These are phyloP conservation scores for Metschnikowia arizonensis DNA, from an alignment of 805 yeast genomes.

Conservation along the genomic window DNA sequence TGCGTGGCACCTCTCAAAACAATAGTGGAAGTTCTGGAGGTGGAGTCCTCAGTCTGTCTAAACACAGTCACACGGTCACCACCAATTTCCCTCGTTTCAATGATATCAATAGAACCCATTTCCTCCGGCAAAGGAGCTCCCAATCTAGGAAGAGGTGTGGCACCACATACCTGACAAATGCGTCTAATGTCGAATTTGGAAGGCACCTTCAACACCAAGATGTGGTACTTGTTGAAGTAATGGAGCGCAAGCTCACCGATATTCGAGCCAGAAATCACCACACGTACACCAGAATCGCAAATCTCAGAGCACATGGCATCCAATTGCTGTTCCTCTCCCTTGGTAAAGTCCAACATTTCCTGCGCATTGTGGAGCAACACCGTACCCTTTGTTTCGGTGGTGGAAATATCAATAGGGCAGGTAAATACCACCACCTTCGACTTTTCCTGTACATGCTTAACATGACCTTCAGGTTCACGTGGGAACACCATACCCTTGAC, in stretches of 20 bases:
- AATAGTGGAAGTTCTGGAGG: constrained; percentile 79
- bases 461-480: constrained; percentile 91
- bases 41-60: constrained; percentile 66
- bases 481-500: constrained; percentile 98
- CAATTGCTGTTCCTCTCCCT: constrained; percentile 93
- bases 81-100: constrained; percentile 91
- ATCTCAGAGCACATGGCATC: constrained; percentile 82
- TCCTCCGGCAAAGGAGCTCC: constrained; percentile 96
- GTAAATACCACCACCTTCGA: constrained; percentile 91
- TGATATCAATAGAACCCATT: constrained; percentile 80
- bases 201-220: constrained; percentile 83
- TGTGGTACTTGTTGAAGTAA: constrained; percentile 80
- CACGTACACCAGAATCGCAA: constrained; percentile 77
- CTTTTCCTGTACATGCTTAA: constrained; percentile 55
- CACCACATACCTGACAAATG: constrained; percentile 93
- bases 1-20: constrained; percentile 95
- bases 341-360: constrained; percentile 93
- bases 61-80: constrained; percentile 95
- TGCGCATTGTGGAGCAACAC: constrained; percentile 92
- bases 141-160: constrained; percentile 88
- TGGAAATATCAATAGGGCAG: constrained; percentile 89
- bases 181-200: constrained; percentile 93
- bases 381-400: constrained; percentile 98
- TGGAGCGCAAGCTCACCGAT: constrained; percentile 92
- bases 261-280: constrained; percentile 91